Evolutionary conservation across 208 protist genomes (phyloP), one percentile per base, ranked within the genome.

Genomic region (Vickermania ingenoplastis): DNA sequence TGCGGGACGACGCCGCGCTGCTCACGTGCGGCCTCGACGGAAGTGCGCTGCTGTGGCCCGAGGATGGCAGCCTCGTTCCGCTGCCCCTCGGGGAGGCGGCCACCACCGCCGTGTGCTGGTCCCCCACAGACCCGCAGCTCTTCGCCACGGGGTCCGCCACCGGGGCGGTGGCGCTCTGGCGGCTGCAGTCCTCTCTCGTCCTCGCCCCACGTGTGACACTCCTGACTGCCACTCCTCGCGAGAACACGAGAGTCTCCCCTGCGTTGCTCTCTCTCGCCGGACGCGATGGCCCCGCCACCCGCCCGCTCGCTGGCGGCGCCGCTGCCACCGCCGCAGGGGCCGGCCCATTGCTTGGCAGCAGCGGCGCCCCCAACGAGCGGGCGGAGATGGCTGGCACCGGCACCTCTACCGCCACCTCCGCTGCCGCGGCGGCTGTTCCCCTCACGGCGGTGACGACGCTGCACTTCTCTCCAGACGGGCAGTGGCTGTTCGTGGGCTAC

Each of bases 41-140:
- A 7, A 45, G 36, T 45, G 36, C 36, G 36, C 36, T 45, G 7
- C 36, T 45, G 11, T 45, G 36, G 36, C 17, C 36, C 11, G n/a
- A n/a, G n/a, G n/a, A n/a, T n/a, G 36, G 36, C 36, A 17, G 36
- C 36, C 7, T 7, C 36, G 36, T 17, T 17, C 36, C 36, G 11
- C 36, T 45, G 11, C 36, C 36, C 11, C 36, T 45, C 36, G 17
- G 11, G 11, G 36, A 64, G 24, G 36, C 79, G 1, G 57, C 71
- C 25, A 77, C 83, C n/a, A 82, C 69, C 21, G 74, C 68, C 29
- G 53, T 87, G 31, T 68, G 65, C 49, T 92, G 81, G 81, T 89
- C 79, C 3, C 85, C 85, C 31, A 80, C 77, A 51, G 61, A 77
- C 61, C 55, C 77, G 7, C 41, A 65, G 30, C 54, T 92, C 3